These are phyloP conservation scores for Karstenula rhodostoma DNA, from an alignment of 2,329 filamentous ascomycete genomes.

Conservation along the genomic window DNA sequence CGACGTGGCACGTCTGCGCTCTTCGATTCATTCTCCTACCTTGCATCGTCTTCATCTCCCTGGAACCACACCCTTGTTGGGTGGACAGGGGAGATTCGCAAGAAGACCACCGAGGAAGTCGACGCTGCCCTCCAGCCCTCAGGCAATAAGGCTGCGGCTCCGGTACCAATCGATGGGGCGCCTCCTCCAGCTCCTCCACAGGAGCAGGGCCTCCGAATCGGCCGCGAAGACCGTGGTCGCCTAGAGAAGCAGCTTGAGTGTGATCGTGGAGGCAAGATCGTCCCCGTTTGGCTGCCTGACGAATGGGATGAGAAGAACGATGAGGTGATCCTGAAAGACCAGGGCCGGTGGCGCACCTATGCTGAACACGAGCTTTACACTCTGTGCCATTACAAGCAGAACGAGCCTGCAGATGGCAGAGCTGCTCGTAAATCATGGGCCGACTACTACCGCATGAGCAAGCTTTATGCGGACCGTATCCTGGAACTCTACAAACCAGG, in stretches of 20 bases:
- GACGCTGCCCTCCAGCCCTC: conserved; percentile 56
- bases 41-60: conserved; percentile 81
- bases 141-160: conserved; percentile 78
- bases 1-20: conserved; percentile 89
- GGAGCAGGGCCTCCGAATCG: conserved; percentile 74
- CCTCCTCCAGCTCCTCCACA: conserved; percentile 66
- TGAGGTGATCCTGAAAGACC: conserved; percentile 76
- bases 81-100: conserved; percentile 82
- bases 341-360: conserved; percentile 86
- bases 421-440: conserved; percentile 85
- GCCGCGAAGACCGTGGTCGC: conserved; percentile 71
- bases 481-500: conserved; percentile 89
- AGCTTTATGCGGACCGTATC: conserved; percentile 89
- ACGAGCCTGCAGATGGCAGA: conserved; percentile 85
- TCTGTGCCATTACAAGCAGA: conserved; percentile 94
- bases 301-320: conserved; percentile 75
- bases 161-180: conserved; percentile 74
- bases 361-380: conserved; percentile 92
- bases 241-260: conserved; percentile 78
- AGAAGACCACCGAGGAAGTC: conserved; percentile 42
- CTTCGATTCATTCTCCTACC: conserved; percentile 87
- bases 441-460: conserved; percentile 93
- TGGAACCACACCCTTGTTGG: conserved; percentile 95
- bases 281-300: conserved; percentile 90
- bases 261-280: conserved; percentile 77